These are phyloP conservation scores for Colletotrichum sp. DNA, from an alignment of 2,329 filamentous ascomycete genomes.

Conservation along the genomic window DNA sequence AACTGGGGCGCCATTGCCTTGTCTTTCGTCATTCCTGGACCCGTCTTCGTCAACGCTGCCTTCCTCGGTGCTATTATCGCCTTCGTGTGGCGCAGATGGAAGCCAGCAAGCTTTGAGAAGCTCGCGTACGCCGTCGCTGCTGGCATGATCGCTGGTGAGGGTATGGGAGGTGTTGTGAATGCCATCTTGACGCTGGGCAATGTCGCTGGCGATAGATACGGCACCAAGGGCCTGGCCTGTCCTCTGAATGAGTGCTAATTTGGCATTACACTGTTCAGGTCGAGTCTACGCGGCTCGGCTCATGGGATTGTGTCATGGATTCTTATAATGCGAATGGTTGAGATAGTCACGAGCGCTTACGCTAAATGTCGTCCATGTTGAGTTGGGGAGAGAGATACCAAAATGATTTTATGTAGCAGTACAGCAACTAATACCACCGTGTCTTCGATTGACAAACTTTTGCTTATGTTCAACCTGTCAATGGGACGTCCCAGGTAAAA, in stretches of 20 bases:
- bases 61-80: constrained; percentile 58
- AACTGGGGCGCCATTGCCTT: constrained; percentile 68
- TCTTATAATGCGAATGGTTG: background rate
- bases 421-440: fast-evolving
- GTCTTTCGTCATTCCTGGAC: constrained; percentile 62
- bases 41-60: constrained; percentile 63
- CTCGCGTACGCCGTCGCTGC: constrained; percentile 65
- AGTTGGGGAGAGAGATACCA: background rate
- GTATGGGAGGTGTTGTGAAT: constrained; percentile 63
- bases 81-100: constrained; percentile 59
- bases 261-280: background rate
- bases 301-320: fast-evolving
- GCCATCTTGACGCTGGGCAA: constrained; percentile 33
- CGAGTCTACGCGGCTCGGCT: background rate
- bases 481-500: fast-evolving
- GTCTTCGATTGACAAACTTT: background rate
- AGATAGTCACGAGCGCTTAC: background rate
- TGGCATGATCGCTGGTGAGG: constrained; percentile 67
- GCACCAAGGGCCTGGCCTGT: constrained; percentile 33
- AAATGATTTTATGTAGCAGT: background rate
- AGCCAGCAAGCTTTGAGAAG: constrained; percentile 57
- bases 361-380: background rate
- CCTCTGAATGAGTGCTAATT: constrained; percentile 30
- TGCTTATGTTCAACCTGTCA: background rate
- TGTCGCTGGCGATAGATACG: constrained; percentile 35